Percentiles rank a stretch among this genome's conserved stretches.
Conservation (phyloP, 306 rosid genomes). For the Notholithocarpus densiflorus region DNA sequence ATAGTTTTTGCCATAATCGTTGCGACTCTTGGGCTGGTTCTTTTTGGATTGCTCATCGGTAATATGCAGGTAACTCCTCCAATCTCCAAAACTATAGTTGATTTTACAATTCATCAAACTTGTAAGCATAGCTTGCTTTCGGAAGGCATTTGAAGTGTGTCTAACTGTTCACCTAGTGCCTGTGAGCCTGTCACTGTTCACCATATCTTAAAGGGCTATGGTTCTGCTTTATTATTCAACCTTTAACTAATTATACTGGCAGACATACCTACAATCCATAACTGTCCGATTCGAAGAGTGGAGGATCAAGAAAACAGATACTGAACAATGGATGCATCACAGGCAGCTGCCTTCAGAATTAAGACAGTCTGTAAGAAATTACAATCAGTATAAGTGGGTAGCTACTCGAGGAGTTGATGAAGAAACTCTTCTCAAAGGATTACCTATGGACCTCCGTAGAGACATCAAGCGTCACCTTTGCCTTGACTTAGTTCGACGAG, state of each 20-base stretch:
- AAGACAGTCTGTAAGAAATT: constrained; percentile 64
- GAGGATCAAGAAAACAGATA: constrained; percentile 86
- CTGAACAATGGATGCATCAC: constrained; percentile 98
- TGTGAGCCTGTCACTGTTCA: too few relatives aligned
- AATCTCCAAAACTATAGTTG: not conserved
- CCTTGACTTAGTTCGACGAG: constrained; percentile 86
- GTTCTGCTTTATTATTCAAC: too few relatives aligned
- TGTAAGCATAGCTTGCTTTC: not conserved
- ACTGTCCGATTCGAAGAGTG: constrained; percentile 88
- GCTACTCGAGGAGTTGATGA: constrained; percentile 95
- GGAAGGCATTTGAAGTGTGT: too few relatives aligned
- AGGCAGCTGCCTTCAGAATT: constrained; percentile 75
- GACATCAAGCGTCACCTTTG: constrained; percentile 97
- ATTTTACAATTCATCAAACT: not conserved
- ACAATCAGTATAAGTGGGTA: constrained; percentile 88
- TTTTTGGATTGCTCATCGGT: constrained; percentile 85
- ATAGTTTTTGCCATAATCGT: constrained; percentile 71
- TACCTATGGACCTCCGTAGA: constrained; percentile 81
- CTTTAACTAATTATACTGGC: constrained; percentile 1
- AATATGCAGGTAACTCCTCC: constrained; percentile 78
- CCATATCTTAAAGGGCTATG: too few relatives aligned
- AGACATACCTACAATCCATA: constrained; percentile 88
- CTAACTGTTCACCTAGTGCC: too few relatives aligned
- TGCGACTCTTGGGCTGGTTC: constrained; percentile 82
- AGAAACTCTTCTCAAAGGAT: constrained; percentile 69